Base-by-base conservation (phyloP, 1,284 basidiomycete genomes). In the Leccinum subatratum region DNA sequence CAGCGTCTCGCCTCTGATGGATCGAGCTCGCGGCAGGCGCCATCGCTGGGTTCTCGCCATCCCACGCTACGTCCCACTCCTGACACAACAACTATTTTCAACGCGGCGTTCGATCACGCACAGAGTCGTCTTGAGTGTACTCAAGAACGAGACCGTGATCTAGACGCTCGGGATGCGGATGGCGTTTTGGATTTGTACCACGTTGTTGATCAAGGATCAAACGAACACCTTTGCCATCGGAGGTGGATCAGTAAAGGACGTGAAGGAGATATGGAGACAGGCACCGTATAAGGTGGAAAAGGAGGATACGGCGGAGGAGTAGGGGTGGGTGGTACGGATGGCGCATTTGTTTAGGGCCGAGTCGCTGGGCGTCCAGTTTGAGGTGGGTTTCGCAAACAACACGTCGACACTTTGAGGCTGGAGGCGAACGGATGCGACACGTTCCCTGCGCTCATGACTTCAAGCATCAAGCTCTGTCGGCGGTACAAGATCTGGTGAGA, bases 271-370 rank as follows among this genome's bases (percentile, higher is more conserved):
- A 37, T 9, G 34, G 34, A 37, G 34, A 37, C 11, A 37, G 34
- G 34, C 12, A 37, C 34, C 6, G 34, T 37, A 37, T 37, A 14
- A 12, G 34, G 34, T 37, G 34, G 12, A 37, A 12, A 34, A 34
- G 34, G 12, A 34, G 34, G 12, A 37, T 14, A 37, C 12, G 12
- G 34, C 34, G 12, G 34, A 37, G 34, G 34, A 37, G 77, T 95
- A 98, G 73, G 96, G 96, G 0, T 98, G 95, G 95, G 87, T 97
- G 18, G 95, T 95, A 34, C 83, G 95, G 68, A 96, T 98, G 92
- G 91, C 97, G 3, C 96, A 98, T 81, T 77, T 98, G 51, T 95
- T 98, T 86, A 83, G 88, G 25, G 86, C 93, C 2, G 92, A 96
- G 64, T 90, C 91, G 39, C 77, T 96, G 66, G 89, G 86, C 69